Evolutionary conservation across 106 monocot genomes (phyloP).

Genomic region (Narthecium ossifragum): DNA sequence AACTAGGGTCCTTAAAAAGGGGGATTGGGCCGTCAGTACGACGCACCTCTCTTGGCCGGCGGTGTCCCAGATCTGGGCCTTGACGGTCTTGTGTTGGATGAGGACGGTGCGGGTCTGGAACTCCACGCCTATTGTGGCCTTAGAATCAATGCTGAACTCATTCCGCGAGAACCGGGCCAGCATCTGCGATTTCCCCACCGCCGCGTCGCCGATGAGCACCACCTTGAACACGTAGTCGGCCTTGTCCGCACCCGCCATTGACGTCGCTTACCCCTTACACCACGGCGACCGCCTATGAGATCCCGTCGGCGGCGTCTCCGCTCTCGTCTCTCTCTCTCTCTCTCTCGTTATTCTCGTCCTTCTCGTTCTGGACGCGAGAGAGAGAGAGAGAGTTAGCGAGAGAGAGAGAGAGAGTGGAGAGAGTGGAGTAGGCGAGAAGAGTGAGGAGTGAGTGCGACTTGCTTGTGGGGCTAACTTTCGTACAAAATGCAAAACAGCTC

Average conservation of each 20-base stretch:
- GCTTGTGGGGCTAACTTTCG: no score
- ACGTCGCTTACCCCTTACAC: no score
- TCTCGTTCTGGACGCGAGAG: no score
- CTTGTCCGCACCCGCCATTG: slow-evolving; percentile 2
- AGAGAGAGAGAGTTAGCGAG: not conserved
- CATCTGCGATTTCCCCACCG: slow-evolving; percentile 11
- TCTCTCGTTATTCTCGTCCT: not conserved
- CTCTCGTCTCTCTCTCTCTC: not conserved
- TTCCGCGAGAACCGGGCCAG: slow-evolving; percentile 4
- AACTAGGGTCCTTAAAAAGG: no score
- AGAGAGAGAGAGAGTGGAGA: slow-evolving; percentile 2
- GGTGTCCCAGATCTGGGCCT: slow-evolving; percentile 17
- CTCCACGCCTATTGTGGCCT: slow-evolving; percentile 13
- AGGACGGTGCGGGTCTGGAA: slow-evolving; percentile 11
- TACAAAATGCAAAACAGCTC: no score
- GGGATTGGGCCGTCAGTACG: not conserved
- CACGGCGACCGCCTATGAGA: no score
- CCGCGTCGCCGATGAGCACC: slow-evolving; percentile 10
- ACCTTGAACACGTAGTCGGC: slow-evolving; percentile 11
- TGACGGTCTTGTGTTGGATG: slow-evolving; percentile 15
- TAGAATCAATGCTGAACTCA: slow-evolving; percentile 12
- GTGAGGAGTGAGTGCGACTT: no score
- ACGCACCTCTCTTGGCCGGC: slow-evolving; percentile 4
- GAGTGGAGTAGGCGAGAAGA: no score
- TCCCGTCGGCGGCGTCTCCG: not conserved